Evolutionary conservation across 331 rosid species (phyloP).

Genomic region (Acacia concinna): DNA sequence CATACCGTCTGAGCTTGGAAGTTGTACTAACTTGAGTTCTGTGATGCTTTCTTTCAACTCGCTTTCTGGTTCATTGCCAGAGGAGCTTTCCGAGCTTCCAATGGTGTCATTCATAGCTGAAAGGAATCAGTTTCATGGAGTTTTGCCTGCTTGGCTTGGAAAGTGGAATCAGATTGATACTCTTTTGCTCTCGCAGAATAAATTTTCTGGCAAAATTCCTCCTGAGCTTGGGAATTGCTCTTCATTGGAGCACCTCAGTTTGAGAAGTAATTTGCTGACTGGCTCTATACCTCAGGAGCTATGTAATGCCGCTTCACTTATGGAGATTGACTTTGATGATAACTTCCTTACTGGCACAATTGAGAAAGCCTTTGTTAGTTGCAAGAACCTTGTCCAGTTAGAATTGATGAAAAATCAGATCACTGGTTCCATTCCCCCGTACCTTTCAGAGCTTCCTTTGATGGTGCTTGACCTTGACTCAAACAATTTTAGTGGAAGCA

Average conservation of each 20-base stretch:
- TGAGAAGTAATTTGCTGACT: constrained; percentile 68
- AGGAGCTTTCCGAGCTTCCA: constrained; percentile 79
- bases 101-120: constrained; percentile 72
- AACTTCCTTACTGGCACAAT: constrained; percentile 70
- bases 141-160: constrained; percentile 86
- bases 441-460: constrained; percentile 78
- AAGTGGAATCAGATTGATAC: constrained; percentile 59
- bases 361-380: constrained; percentile 55
- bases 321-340: constrained; percentile 70
- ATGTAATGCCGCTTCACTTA: constrained; percentile 70
- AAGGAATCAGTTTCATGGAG: constrained; percentile 77
- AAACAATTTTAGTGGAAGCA: constrained; percentile 74
- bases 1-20: constrained; percentile 82
- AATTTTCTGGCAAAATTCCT: constrained; percentile 79
- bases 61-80: constrained; percentile 77
- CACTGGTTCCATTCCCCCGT: constrained; percentile 68
- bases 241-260: constrained; percentile 58
- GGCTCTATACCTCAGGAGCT: constrained; percentile 78
- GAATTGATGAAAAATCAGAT: constrained; percentile 67
- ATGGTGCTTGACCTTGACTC: constrained; percentile 79
- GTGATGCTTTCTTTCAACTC: constrained; percentile 80
- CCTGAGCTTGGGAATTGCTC: constrained; percentile 87
- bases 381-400: constrained; percentile 72
- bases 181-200: constrained; percentile 66
- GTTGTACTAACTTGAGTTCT: constrained; percentile 59